Evolutionary conservation across 208 protist genomes (phyloP).

Genomic region (Crithidia acanthocephali): DNA sequence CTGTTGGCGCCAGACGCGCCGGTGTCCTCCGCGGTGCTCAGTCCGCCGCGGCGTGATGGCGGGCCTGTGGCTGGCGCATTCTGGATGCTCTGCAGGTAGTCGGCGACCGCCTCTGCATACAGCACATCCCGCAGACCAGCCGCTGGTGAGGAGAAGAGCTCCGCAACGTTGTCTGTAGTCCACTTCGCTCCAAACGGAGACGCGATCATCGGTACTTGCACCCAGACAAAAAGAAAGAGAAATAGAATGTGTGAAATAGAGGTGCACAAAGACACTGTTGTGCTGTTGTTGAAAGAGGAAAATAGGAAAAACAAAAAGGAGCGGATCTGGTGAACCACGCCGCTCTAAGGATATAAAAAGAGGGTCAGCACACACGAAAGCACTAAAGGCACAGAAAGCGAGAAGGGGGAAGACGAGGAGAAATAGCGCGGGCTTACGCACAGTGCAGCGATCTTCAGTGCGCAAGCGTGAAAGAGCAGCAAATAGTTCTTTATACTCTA

Average conservation of each 20-base stretch:
- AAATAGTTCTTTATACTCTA: too few species aligned
- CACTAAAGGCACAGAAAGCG: too few species aligned
- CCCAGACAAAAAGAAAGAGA: background rate
- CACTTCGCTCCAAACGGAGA: slow-evolving; percentile 10
- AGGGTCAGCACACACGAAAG: too few species aligned
- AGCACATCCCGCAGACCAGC: slow-evolving; percentile 17
- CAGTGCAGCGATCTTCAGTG: too few species aligned
- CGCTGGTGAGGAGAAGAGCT: slow-evolving; percentile 13
- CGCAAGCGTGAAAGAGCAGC: too few species aligned
- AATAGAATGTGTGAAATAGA: background rate
- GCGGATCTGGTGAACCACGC: too few species aligned
- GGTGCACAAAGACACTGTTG: background rate
- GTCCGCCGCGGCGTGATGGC: background rate
- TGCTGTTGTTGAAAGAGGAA: background rate
- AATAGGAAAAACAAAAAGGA: too few species aligned
- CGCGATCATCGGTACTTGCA: slow-evolving; percentile 12
- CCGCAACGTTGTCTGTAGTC: slow-evolving; percentile 20
- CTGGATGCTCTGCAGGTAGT: slow-evolving; percentile 34
- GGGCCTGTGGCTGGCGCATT: background rate
- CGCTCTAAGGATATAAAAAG: too few species aligned
- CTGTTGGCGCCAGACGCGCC: background rate
- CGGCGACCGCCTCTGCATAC: slow-evolving; percentile 12
- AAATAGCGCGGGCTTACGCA: too few species aligned
- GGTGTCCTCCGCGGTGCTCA: background rate
- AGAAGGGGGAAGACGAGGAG: too few species aligned